Base-by-base conservation (phyloP, 495 filamentous ascomycete species). In the Aspergillus carlsbadensis region DNA sequence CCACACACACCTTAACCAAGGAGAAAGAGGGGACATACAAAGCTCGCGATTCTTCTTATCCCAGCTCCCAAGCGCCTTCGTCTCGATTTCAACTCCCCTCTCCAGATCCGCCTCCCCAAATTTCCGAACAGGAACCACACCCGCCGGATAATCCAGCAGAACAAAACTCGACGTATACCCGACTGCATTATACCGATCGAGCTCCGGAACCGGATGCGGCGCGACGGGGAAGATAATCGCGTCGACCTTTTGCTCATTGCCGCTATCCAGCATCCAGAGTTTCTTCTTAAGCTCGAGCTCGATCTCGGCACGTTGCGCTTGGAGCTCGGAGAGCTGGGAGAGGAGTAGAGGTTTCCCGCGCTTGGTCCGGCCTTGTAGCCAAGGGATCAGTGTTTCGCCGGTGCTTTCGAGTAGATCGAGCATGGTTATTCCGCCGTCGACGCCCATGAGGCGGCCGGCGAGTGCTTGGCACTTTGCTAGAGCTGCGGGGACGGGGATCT, bases 151-250 rank as follows among this genome's bases (percentile, higher is more conserved):
- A 61, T 89, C 84, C 13, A 89, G 62, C 52, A 87, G 58, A 6
- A 85, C 83, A 51, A 83, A 87, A 10, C 70, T 75, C 14, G 74
- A 79, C 0, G 85, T 87, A 61, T 87, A 88, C 22, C 82, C 79
- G 0, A 82, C 76, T 0, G 74, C 78, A 69, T 85, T 85, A 70
- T 83, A 89, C 3, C 77, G 64, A 66, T 89, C 86, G 43, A 85
- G 71, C n/a, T 76, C 70, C 0, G 85, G 84, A 0, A 86, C 85
- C 0, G 87, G 83, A 59, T 88, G 86, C 0, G 81, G 81, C 13
- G 82, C 81, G 6, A 84, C 56, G 6, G 83, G 83, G 15, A 69
- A 69, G 36, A 85, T 79, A 13, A 86, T 71, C 0, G 81, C 80
- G 66, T 86, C 83, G 7, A 86, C 64, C 40, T 64, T 48, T 26